Evolutionary conservation across 306 rosid genomes (phyloP), one percentile per base, ranked within the genome.

Genomic region (Geum urbanum): DNA sequence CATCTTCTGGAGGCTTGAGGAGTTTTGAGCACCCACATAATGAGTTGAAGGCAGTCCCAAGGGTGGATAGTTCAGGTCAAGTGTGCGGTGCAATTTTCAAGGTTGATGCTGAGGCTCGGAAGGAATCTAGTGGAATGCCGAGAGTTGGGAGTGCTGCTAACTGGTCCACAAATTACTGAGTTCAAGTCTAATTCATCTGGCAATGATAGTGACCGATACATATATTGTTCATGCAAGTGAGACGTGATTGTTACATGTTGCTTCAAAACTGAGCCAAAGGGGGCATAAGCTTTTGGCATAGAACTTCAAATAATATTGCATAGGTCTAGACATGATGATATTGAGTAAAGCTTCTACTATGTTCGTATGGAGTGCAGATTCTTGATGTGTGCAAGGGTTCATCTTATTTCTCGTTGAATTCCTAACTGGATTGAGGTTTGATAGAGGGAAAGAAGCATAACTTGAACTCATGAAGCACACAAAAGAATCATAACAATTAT

Each of bases 101-200:
- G 69, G 99, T 94, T 67, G 97, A 94, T 72, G 86, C 79, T 1
- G 86, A 83, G 4, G 68, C 83, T 41, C 85, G 88, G 70, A 94
- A 91, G 86, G 99, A 91, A 75, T 11, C 69, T 20, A 58, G 81
- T 51, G 97, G 99, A 76, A 94, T 94, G 88, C 96, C 99, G 0
- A 86, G 99, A 81, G 97, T 94, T 49, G 99, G 96, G 72, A 90
- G 99, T 85, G 95, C 99, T 55, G 96, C 97, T 72, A 87, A 94
- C 82, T 94, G 99, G 99, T 87, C 99, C 5, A 6, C 86, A 53
- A 71, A 88, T 80, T 89, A 84, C 63, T 94, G 82, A 89, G 75
- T 77, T 74, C 72, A 46, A 68, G 20, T 71, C 66, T 7, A 27
- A 72, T 71, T 70, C 64, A 63, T 60, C 20, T 18, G 59, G 71